Evolutionary conservation across 2,329 filamentous ascomycete genomes (phyloP), one percentile per base, ranked within the genome.

Genomic region (Pyrenochaeta sp.): DNA sequence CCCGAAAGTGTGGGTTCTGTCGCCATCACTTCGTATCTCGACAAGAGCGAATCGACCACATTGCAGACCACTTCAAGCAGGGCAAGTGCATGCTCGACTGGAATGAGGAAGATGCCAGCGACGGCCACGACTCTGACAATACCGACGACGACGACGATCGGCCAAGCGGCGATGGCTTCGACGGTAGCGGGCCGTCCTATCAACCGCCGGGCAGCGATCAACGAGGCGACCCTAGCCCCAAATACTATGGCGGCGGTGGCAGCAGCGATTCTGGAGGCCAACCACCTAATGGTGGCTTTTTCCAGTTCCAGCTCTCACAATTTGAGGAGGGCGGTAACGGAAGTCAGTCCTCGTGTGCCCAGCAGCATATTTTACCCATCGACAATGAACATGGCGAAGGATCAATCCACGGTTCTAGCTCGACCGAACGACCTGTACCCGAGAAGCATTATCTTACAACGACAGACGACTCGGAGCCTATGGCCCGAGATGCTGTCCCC

Each of bases 51-150:
- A 75, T 75, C 51, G 71, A 75, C 33, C 73, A 75, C 32, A 72
- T 75, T n/a, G 71, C 69, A 50, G 68, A 73, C 7, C 73, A 75
- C 56, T 75, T 75, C 63, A 73, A 73, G 49, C 62, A 73, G 42
- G 73, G 73, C 42, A 75, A 74, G 58, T 70, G 63, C 45, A 75
- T 75, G 72, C 66, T 75, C 31, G 71, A 74, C 56, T 75, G 72
- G 73, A 67, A 65, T 45, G 70, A 75, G 32, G 63, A 68, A 43
- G 64, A 64, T 23, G 61, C 66, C 43, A 61, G 67, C 11, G 60
- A 67, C 17, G 53, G 56, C 42, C 45, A 60, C 45, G 53, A 61
- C 44, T 59, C 62, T 40, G 68, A 69, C 32, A 61, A 69, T 45
- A 56, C 51, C 21, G 61, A 66, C 37, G 64, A 69, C 47, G 58